phyloP scores from a whole-genome alignment of 768 basidiomycete genomes.

The Tricholoma saponaceum region DNA sequence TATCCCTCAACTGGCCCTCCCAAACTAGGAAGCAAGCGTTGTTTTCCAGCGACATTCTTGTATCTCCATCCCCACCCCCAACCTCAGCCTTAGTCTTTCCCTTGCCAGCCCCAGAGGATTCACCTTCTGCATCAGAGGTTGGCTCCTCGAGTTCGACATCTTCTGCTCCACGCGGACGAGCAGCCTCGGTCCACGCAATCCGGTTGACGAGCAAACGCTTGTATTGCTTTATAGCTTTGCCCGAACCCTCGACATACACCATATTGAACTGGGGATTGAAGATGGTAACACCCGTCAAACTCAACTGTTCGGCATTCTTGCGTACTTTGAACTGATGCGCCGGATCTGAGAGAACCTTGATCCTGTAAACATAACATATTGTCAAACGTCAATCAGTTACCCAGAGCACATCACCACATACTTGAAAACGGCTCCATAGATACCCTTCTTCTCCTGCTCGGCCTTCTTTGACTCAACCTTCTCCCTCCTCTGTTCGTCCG shows the following conservation, averaged over 20 bases:
- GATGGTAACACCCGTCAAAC: slow-evolving; percentile 84
- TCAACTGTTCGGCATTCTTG: slow-evolving; percentile 92
- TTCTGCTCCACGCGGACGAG: slow-evolving; percentile 70
- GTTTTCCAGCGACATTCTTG: slow-evolving; percentile 60
- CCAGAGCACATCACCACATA: slow-evolving; percentile 34
- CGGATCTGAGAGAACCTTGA: slow-evolving; percentile 86
- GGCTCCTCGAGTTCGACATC: slow-evolving; percentile 64
- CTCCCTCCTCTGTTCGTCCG: slow-evolving; percentile 83
- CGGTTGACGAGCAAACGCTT: slow-evolving; percentile 82
- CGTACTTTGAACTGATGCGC: slow-evolving; percentile 95
- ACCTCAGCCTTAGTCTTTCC: slow-evolving; percentile 24
- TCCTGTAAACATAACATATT: slow-evolving; percentile 37
- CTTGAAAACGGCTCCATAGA: slow-evolving; percentile 88
- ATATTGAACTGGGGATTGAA: slow-evolving; percentile 88
- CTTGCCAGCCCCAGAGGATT: slow-evolving; percentile 24
- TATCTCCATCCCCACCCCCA: slow-evolving; percentile 24
- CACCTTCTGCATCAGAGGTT: slow-evolving; percentile 38
- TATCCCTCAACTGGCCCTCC: slow-evolving; percentile 86
- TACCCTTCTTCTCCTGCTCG: slow-evolving; percentile 85
- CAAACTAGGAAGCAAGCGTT: slow-evolving; percentile 91
- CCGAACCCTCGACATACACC: slow-evolving; percentile 90
- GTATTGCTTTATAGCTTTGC: slow-evolving; percentile 83
- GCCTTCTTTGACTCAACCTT: slow-evolving; percentile 83
- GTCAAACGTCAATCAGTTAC: not conserved
- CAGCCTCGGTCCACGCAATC: slow-evolving; percentile 91